Evolutionary conservation across 495 filamentous ascomycete genomes (phyloP), one percentile per base, ranked within the genome.

Genomic region (Beverwykella pulmonaria): DNA sequence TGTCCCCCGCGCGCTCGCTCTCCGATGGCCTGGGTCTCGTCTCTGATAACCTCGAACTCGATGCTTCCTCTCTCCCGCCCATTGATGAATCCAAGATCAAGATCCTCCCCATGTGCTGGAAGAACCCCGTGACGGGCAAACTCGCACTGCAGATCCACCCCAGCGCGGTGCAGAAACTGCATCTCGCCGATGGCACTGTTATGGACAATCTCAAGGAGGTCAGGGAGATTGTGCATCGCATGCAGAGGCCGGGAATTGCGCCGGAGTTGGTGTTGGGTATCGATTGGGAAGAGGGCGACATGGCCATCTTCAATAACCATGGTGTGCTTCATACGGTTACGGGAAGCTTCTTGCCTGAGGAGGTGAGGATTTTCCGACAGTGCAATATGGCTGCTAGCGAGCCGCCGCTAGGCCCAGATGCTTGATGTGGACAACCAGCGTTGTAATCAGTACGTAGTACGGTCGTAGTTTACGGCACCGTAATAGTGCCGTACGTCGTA

Each of bases 271-370:
- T 90, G 32, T 91, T 90, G 75, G 75, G 87, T 12, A 87, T 91
- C 74, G 88, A 91, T 67, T 91, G 89, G 88, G 81, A 85, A 65
- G 86, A 89, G 68, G 88, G 88, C 8, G 88, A 90, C 68, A 75
- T 90, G 56, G 89, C 90, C 3, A 74, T 91, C 32, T 91, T 91
- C 73, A 86, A 91, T 69, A 91, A 91, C 71, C 83, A 87, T 10
- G 88, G 88, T 0, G 81, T 90, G 22, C 67, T 91, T 55, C 89
- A 92, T 74, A 85, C 84, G 3, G 88, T 91, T 39, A 88, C 90
- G 0, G 89, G 88, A 1, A 87, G 87, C 0, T 91, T 92, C 75
- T 82, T 81, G 47, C 81, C 85, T 19, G 86, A 88, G 34, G 88
- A 91, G 78, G 83, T 90, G 25, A 75, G 89, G 26, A 65, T 92